phyloP scores from a whole-genome alignment of 305 asterid genomes.

The Fraxinus xanthoxyloides region DNA sequence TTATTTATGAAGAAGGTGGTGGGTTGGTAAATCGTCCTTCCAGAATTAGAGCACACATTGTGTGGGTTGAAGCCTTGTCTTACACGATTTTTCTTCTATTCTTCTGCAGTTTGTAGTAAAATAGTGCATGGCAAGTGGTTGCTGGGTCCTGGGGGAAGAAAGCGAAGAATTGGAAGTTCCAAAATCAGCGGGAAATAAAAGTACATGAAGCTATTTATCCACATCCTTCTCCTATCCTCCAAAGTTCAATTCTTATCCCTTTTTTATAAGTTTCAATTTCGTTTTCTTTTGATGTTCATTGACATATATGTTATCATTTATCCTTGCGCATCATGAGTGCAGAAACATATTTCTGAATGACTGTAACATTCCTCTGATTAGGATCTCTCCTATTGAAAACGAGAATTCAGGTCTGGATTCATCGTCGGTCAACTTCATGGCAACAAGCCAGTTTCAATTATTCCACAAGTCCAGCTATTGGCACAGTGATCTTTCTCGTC shows the following conservation, averaged over 20 bases:
- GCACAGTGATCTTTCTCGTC: slow-evolving; percentile 29
- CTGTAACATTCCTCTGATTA: slow-evolving; percentile 37
- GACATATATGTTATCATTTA: background rate
- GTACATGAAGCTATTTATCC: slow-evolving; percentile 71
- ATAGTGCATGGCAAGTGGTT: slow-evolving; percentile 46
- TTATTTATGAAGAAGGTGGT: background rate
- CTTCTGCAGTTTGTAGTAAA: slow-evolving; percentile 44
- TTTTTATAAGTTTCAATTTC: background rate
- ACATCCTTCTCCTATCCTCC: slow-evolving; percentile 32
- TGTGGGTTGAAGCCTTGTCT: background rate
- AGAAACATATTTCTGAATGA: slow-evolving; percentile 27
- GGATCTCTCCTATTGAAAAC: slow-evolving; percentile 53
- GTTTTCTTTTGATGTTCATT: background rate
- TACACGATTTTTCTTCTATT: background rate
- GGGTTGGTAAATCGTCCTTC: background rate
- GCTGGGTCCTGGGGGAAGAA: slow-evolving; percentile 67
- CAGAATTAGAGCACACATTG: background rate
- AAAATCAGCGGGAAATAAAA: slow-evolving; percentile 44
- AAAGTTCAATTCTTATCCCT: slow-evolving; percentile 29
- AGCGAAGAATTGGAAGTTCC: slow-evolving; percentile 46
- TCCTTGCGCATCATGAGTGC: background rate
- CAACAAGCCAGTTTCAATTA: background rate
- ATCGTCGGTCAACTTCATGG: slow-evolving; percentile 7
- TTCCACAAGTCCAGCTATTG: slow-evolving; percentile 26
- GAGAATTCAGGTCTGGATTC: slow-evolving; percentile 19